Base-by-base conservation (phyloP, 1,284 basidiomycete species). In the Apiotrichum veenhuisii region DNA sequence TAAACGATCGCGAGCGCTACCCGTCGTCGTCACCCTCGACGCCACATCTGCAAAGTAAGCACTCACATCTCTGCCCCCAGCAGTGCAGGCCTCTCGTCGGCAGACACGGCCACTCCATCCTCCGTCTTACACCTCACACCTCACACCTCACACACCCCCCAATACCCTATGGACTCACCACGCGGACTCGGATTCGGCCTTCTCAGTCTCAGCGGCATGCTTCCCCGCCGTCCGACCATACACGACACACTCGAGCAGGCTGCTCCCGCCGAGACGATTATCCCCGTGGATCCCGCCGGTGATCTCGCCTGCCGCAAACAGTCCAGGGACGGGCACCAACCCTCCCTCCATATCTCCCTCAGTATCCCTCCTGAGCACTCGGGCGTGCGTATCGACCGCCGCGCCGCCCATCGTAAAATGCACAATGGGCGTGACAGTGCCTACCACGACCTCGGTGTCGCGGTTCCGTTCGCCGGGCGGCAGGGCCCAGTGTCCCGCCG, bases 331-430 rank as follows among this genome's bases (percentile, higher is more conserved):
- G 9, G 44, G 45, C n/a, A n/a, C n/a, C n/a, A n/a, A n/a, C n/a
- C n/a, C n/a, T n/a, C n/a, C n/a, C 5, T 22, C 52, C 3, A 42
- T 40, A 12, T 23, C 23, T 5, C n/a, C 25, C 33, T n/a, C 42
- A n/a, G n/a, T n/a, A n/a, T n/a, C n/a, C n/a, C n/a, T n/a, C 1
- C 36, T 44, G 2, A 59, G 54, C 1, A 60, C 55, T 10, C 44
- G 27, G 11, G 52, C 51, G 4, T 38, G 25, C 5, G 26, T 22
- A 38, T 60, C 52, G 43, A 60, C 52, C 9, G 45, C 43, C 8
- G 36, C 54, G 8, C 58, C 58, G 14, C 58, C 58, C 58, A 60
- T 60, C 4, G 58, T 60, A 15, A 57, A 60, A 52, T 60, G 58
- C 33, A 43, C 40, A 17, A 60, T 51, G 2, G 58, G 58, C 12